phyloP scores from a whole-genome alignment of 2,329 filamentous ascomycete genomes.

The Beauveria asiatica region DNA sequence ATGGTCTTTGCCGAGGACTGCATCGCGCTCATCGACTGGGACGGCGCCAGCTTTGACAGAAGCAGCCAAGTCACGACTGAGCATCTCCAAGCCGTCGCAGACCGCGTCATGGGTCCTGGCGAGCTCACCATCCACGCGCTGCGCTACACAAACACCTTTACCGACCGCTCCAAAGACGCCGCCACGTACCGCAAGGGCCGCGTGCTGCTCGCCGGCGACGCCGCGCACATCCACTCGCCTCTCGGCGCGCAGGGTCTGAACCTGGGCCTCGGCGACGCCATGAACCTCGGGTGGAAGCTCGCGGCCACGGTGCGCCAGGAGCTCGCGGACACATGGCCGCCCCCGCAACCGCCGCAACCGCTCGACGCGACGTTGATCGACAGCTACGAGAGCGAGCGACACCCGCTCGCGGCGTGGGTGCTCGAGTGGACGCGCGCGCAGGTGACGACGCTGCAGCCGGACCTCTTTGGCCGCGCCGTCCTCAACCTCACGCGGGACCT shows the following conservation, averaged over 20 bases:
- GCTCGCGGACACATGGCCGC: background rate
- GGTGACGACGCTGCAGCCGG: conserved; percentile 21
- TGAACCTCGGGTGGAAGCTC: conserved; percentile 44
- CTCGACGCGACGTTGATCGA: conserved; percentile 26
- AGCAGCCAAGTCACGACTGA: conserved; percentile 12
- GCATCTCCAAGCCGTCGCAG: conserved; percentile 17
- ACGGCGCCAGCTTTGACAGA: conserved; percentile 16
- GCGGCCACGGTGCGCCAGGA: conserved; percentile 23
- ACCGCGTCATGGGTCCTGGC: conserved; percentile 15
- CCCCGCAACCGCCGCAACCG: background rate
- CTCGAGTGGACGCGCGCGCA: conserved; percentile 32
- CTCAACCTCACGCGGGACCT: conserved; percentile 20
- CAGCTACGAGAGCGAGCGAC: conserved; percentile 39
- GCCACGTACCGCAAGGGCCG: conserved; percentile 30
- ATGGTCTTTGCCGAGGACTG: conserved; percentile 21
- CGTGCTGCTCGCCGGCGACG: conserved; percentile 40
- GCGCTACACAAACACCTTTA: conserved; percentile 19
- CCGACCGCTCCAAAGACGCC: conserved; percentile 20
- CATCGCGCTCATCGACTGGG: conserved; percentile 17
- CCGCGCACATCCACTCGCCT: conserved; percentile 40
- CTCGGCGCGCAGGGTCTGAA: conserved; percentile 44
- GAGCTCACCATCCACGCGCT: conserved; percentile 19
- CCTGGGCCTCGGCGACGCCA: conserved; percentile 39
- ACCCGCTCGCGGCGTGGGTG: conserved; percentile 30
- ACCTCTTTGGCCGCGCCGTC: conserved; percentile 18